Evolutionary conservation across 2,329 filamentous ascomycete genomes (phyloP).

Genomic region (Thelonectria blattea): DNA sequence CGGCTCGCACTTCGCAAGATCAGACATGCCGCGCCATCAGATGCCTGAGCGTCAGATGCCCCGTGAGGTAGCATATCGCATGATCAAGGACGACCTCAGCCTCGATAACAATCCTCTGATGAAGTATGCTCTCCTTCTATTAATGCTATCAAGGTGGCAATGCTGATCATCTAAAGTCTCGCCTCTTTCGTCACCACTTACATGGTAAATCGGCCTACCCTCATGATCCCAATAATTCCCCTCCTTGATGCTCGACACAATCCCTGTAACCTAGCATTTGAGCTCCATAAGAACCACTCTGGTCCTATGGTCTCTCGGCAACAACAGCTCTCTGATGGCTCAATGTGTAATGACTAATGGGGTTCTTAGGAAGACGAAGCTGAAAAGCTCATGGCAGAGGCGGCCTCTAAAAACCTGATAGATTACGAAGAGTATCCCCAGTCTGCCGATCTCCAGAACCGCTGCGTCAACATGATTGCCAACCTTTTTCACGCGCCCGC

Average conservation of each 20-base stretch:
- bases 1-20: slow-evolving; percentile 80
- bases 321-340: not conserved
- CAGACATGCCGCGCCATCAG: slow-evolving; percentile 80
- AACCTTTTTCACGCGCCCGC: slow-evolving; percentile 83
- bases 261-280: too few relatives aligned
- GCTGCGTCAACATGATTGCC: slow-evolving; percentile 90
- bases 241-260: not conserved
- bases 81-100: slow-evolving; percentile 95
- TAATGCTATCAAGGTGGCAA: slow-evolving; percentile 4
- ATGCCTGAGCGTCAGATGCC: slow-evolving; percentile 95
- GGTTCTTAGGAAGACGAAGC: slow-evolving; percentile 80
- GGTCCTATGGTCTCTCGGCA: not conserved
- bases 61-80: slow-evolving; percentile 87
- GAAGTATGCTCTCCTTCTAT: slow-evolving; percentile 58
- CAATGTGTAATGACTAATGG: slow-evolving; percentile 16
- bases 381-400: slow-evolving; percentile 92
- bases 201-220: slow-evolving; percentile 66
- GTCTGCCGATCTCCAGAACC: slow-evolving; percentile 85
- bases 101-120: slow-evolving; percentile 91
- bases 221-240: slow-evolving; percentile 6
- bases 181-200: slow-evolving; percentile 96
- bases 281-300: not conserved
- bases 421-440: slow-evolving; percentile 87
- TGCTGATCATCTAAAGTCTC: slow-evolving; percentile 58
- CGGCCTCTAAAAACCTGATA: slow-evolving; percentile 94